Conservation (phyloP, 257 asterid species). For the Capsicum chinense region DNA sequence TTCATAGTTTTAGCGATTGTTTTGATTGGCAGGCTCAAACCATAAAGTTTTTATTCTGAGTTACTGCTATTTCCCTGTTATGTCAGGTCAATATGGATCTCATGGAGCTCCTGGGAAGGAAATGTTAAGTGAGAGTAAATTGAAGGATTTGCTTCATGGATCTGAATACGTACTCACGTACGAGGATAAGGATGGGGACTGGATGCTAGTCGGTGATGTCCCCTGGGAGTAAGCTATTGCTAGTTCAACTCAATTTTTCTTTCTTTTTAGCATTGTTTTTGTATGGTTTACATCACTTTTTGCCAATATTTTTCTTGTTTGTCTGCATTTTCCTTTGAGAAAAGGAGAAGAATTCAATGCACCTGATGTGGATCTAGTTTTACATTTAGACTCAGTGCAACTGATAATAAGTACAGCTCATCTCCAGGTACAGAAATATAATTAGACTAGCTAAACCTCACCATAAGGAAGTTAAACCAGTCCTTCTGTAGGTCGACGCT, state of each 20-base stretch:
- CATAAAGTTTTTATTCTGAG: neutral
- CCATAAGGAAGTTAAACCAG: neutral
- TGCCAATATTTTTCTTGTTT: neutral
- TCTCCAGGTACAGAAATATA: neutral
- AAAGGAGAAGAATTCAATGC: neutral
- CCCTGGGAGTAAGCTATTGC: conserved; percentile 77
- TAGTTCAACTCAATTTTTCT: neutral
- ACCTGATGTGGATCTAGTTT: neutral
- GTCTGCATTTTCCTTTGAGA: neutral
- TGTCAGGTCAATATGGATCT: conserved; percentile 66
- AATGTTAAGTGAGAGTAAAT: conserved; percentile 63
- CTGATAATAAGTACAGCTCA: neutral
- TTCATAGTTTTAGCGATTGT: neutral
- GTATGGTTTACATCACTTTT: neutral
- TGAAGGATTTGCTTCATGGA: conserved; percentile 68
- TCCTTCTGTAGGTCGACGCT: neutral
- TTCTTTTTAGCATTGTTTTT: neutral
- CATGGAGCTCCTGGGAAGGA: conserved; percentile 65
- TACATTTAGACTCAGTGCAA: neutral
- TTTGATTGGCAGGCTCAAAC: neutral
- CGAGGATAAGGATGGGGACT: conserved; percentile 81
- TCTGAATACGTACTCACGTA: conserved; percentile 72
- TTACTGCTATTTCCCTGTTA: conserved; percentile 34
- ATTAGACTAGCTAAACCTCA: neutral
- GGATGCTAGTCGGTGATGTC: conserved; percentile 87